Base-by-base conservation (phyloP, 2,329 filamentous ascomycete genomes). In the Microcyclospora tardicrescens region DNA sequence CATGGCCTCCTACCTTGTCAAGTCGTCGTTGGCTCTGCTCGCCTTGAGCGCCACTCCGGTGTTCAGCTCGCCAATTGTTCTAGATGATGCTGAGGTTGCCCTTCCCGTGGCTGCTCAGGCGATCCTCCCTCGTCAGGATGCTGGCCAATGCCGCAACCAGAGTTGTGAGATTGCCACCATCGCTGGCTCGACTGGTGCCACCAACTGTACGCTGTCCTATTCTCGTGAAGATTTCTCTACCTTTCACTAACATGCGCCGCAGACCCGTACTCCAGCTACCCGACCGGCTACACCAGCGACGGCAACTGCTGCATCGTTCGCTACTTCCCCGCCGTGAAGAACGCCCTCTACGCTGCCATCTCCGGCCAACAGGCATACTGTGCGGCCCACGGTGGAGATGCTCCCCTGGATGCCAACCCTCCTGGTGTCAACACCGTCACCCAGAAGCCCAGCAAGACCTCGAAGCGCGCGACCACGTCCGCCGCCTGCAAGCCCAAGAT, bases 401-500 rank as follows among this genome's bases (percentile, higher is more conserved):
- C 35, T 13, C 6, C 35, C 6, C 10, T 28, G n/a, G 35, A 36
- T 16, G 5, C 10, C 16, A 36, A 36, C 35, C 35, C 35, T 13
- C 35, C 35, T 8, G 35, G 35, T 10, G 24, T 36, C 16, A 36
- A 12, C 35, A 13, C 15, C 3, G 24, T 36, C 35, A 36, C 33
- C 30, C 4, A 4, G 30, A 15, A n/a, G 28, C 28, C 28, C n/a
- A 10, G n/a, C 30, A 32, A 15, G 30, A 10, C 30, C 30, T 4
- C 30, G 4, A 32, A 15, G 15, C 35, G 11, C 37, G n/a, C 28
- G 31, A 47, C 19, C 49, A 47, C 28, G 31, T 46, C 19, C 49
- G 47, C 19, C 19, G 8, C 43, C 34, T 70, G 67, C 54, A 65
- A 63, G 28, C 50, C 59, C 27, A 61, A 71, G 43, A 74, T 69